phyloP scores from a whole-genome alignment of 805 yeast species.

The Candida sonorensis region DNA sequence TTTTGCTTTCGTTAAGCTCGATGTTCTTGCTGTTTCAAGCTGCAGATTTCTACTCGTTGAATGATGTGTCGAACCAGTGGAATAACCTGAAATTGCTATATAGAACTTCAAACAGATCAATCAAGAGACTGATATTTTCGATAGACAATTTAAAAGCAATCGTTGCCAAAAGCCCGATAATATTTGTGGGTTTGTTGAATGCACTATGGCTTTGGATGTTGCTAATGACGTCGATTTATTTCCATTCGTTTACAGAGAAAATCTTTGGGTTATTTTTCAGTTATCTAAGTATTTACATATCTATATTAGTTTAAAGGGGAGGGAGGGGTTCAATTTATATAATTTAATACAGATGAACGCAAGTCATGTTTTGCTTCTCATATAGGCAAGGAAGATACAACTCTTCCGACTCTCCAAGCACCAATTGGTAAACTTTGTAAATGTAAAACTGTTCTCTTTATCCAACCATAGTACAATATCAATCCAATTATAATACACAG shows the following conservation, averaged over 20 bases:
- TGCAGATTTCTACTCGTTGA: constrained; percentile 13
- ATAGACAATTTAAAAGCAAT: constrained; percentile 2
- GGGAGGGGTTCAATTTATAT: not conserved
- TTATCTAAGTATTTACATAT: constrained; percentile 36
- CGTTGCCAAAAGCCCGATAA: constrained; percentile 16
- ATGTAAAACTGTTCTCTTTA: constrained; percentile 51
- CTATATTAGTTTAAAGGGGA: too few species aligned
- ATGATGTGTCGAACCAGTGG: constrained; percentile 9
- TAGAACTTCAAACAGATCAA: too few species aligned
- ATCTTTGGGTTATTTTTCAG: constrained; percentile 64
- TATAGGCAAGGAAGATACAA: constrained; percentile 6
- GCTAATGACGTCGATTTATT: constrained; percentile 73
- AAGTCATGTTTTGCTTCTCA: not conserved
- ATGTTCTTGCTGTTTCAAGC: constrained; percentile 62
- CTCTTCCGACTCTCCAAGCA: constrained; percentile 61
- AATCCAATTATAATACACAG: constrained; percentile 67
- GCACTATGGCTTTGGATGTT: constrained; percentile 82
- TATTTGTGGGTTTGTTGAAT: constrained; percentile 29
- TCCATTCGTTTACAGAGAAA: constrained; percentile 77
- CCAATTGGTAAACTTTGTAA: constrained; percentile 68
- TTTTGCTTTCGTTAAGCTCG: constrained; percentile 62
- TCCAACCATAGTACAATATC: constrained; percentile 55
- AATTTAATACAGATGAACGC: too few species aligned
- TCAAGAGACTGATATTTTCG: not conserved
- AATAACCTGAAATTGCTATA: constrained; percentile 2